Base-by-base conservation (phyloP, 176 grass and related monocot genomes). In the Ensete ventricosum region DNA sequence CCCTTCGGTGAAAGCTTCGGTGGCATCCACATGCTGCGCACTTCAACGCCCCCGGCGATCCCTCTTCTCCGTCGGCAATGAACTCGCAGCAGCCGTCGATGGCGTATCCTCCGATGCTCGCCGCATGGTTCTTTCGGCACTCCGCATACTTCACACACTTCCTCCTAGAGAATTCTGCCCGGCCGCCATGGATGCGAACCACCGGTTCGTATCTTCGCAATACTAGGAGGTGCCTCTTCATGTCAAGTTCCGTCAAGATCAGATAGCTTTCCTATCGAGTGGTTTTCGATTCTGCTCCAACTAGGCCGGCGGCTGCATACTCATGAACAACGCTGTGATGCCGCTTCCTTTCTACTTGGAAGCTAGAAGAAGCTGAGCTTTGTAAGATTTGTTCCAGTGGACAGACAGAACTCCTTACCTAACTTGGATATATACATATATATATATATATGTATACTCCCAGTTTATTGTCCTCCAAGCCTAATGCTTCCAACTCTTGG, bases 51-150 rank as follows among this genome's bases (percentile, higher is more conserved):
- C 76, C 83, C 12, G 58, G 55, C 3, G 80, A 83, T 48, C 89
- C 85, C 53, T 88, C 89, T 71, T 86, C 87, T 0, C 89, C 89
- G 57, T 82, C 90, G 1, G 87, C 79, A 34, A 90, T 88, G 82
- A 97, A 93, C 80, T 93, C 93, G 27, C 77, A 52, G 75, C 93
- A 97, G 0, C 93, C 93, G 20, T 97, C 93, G 13, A 93, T 75
- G 51, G 90, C 83, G 11, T 97, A 71, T 3, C 93, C 93, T 27
- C 93, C 93, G 0, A 71, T 79, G 69, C 79, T 86, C 1, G 93
- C 93, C 0, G 90, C 93, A 25, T 93, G 93, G 84, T 97, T 97
- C 17, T 69, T 88, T 48, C 85, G 87, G 71, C 93, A 97, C 77
- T 97, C 93, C 2, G 60, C 59, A 11, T 97, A 97, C 64, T 52